Evolutionary conservation across 371 early-diverging fungal species (phyloP), one percentile per base, ranked within the genome.

Genomic region (Encephalitozoon cuniculi): DNA sequence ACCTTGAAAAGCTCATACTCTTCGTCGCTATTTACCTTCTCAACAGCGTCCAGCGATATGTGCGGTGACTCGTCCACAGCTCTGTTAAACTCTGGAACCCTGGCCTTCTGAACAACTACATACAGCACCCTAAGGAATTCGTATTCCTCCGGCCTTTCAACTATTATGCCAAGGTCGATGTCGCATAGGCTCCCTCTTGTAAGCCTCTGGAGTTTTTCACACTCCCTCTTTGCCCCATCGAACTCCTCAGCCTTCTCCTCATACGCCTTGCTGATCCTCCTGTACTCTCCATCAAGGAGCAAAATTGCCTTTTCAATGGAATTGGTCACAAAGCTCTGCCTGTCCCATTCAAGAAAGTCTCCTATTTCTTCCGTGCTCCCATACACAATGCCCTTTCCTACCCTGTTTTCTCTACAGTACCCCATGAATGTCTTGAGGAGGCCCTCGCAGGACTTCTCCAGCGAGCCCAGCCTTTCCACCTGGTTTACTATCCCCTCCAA

Each of bases 41-140:
- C 71, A 8, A 71, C 26, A 12, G 44, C 44, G 5, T 71, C 71
- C 6, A 9, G 12, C 23, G 71, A 71, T 21, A 52, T 32, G n/a
- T 41, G 44, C 0, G 52, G 54, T 3, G 59, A 71, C n/a, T 71
- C 59, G 8, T 54, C 11, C 8, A 71, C 52, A 4, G 59, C 30
- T 12, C 59, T 63, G 34, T 30, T 34, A 30, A 71, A 71, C 30
- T 59, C 32, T 0, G 12, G n/a, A 7, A 0, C 2, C 2, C 21
- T 26, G 8, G 28, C 32, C 44, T 71, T 71, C 25, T 53, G 23
- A 9, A 71, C 71, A 7, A 71, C 63, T 2, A 71, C 55, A 44
- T 40, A 71, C 0, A 71, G n/a, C 0, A 55, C 71, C 21, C 59
- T 63, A 25, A 71, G 43, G 44, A 71, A 71, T 40, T 71, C 71